Evolutionary conservation across 257 asterid genomes (phyloP), one percentile per base, ranked within the genome.

Genomic region (Linaria vulgaris): DNA sequence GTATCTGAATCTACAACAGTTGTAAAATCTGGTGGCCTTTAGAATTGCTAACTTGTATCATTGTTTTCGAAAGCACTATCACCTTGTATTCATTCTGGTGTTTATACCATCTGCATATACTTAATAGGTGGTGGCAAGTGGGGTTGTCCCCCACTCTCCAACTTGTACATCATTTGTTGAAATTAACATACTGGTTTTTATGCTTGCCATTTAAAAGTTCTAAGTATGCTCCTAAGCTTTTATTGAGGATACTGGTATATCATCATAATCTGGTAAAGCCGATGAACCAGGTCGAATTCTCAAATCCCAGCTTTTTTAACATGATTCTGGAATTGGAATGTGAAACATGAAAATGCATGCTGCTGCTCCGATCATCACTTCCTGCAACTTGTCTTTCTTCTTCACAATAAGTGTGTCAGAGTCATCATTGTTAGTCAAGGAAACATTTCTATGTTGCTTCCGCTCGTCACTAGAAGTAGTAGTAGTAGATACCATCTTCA

Each of bases 331-430:
- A 80, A 31, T 15, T 71, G 47, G n/a, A 82, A 31, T 30, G 81
- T 30, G 85, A 82, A 83, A 76, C 66, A 73, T 83, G 91, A 91
- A 86, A 25, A 86, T 69, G 65, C 68, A 75, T 7, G 91, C 73
- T 2, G 89, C 98, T 68, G 86, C 79, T 58, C 97, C 97, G 1
- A 82, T 74, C 98, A 88, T 91, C 41, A 85, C 95, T 77, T 91
- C 96, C 63, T 78, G 97, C 68, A 86, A 48, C 69, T 86, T 91
- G 73, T n/a, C n/a, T n/a, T n/a, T n/a, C n/a, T n/a, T n/a, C n/a
- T n/a, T n/a, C n/a, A n/a, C n/a, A n/a, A n/a, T n/a, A n/a, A n/a
- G n/a, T n/a, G n/a, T n/a, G n/a, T n/a, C n/a, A n/a, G n/a, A n/a
- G n/a, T n/a, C n/a, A n/a, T n/a, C n/a, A n/a, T n/a, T n/a, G n/a